Base-by-base conservation (phyloP, 108 stramenopile genomes). In the Nitzschia putrida region DNA sequence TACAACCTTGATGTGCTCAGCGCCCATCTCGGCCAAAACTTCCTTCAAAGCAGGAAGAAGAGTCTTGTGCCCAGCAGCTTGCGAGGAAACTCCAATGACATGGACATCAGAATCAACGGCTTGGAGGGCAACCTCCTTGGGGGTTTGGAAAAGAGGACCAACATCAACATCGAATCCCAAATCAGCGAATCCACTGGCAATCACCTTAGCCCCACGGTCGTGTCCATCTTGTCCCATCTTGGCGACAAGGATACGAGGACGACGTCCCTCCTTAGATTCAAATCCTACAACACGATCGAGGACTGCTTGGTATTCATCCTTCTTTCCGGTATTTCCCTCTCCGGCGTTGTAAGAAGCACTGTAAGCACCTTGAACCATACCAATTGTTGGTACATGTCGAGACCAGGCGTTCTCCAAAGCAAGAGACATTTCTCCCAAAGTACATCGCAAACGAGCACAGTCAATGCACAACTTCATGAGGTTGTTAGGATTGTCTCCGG, bases 211-310 rank as follows among this genome's bases (percentile, higher is more conserved):
- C 26, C 98, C 98, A 26, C 98, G 89, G 71, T 99, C 98, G 72
- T 99, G 98, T 11, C 98, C 98, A 74, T 99, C 98, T 82, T 98
- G 95, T 16, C 98, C 98, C 96, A 99, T 97, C 78, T 99, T 99
- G 7, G 98, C 98, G 1, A 99, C 97, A 49, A 99, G 69, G 67
- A 99, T 94, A 3, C 97, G 84, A 18, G 98, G 98, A 40, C 97
- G 82, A n/a, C 98, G 90, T 0, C 98, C 98, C 45, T 97, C 90
- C 21, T 41, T 69, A 63, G 85, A 63, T 52, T 92, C 96, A 78
- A 99, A 99, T 47, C 80, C 82, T 69, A 95, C 86, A 18, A 99
- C 95, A 68, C 79, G 66, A 8, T 73, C 66, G 40, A 97, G 53
- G 37, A 95, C 89, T 24, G 55, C 52, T 42, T 93, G 79, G 68